Evolutionary conservation across 2,329 filamentous ascomycete species (phyloP).

Genomic region (Leptographium radiaticola): DNA sequence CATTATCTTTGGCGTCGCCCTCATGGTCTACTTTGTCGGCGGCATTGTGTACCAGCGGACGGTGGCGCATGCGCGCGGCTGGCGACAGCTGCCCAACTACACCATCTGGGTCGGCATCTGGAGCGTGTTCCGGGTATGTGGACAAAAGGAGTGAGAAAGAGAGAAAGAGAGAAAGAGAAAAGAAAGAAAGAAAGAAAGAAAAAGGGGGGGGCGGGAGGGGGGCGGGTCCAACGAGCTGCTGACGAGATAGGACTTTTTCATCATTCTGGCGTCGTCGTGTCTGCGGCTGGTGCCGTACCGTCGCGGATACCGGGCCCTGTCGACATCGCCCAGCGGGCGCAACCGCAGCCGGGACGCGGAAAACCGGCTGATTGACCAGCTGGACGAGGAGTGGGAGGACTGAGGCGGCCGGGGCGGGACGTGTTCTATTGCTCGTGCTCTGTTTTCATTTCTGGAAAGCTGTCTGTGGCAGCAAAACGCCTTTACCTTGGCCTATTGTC

Average conservation of each 20-base stretch:
- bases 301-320: conserved; percentile 55
- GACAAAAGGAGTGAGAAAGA: neutral
- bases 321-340: conserved; percentile 35
- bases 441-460: neutral
- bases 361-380: conserved; percentile 85
- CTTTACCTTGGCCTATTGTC: neutral
- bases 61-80: conserved; percentile 85
- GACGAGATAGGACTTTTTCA: conserved; percentile 43
- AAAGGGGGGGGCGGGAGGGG: too few relatives aligned
- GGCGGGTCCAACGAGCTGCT: neutral
- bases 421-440: neutral
- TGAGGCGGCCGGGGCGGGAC: conserved; percentile 14
- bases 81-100: conserved; percentile 92
- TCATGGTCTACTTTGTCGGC: conserved; percentile 80
- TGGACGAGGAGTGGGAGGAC: conserved; percentile 96
- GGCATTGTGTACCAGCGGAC: conserved; percentile 93
- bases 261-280: conserved; percentile 58
- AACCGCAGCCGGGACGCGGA: conserved; percentile 59
- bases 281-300: conserved; percentile 49
- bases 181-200: too few relatives aligned
- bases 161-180: too few relatives aligned
- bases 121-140: conserved; percentile 68
- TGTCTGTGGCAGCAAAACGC: neutral
- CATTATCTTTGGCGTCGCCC: conserved; percentile 64
- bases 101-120: conserved; percentile 81